Evolutionary conservation across 163 green algal species (phyloP).

Genomic region (Coccomyxa subellipsoidea): DNA sequence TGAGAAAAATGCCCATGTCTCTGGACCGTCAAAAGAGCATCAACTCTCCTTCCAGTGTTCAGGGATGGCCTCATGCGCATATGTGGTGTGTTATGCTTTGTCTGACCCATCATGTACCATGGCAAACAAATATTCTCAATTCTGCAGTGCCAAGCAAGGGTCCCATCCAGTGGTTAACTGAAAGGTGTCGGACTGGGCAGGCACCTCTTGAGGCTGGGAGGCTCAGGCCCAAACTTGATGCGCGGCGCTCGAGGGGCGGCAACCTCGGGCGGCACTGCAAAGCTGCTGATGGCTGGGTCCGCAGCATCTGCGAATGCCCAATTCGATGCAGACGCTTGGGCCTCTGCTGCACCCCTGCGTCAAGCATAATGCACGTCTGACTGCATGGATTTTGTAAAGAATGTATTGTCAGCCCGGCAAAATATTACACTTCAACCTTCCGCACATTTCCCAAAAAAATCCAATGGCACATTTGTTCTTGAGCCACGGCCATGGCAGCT

Average conservation of each 20-base stretch:
- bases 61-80: too few species aligned
- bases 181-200: not conserved
- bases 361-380: too few species aligned
- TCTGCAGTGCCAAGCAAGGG: not conserved
- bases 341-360: not conserved
- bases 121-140: too few species aligned
- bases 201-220: not conserved
- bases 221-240: constrained; percentile 9
- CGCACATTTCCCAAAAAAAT: not conserved
- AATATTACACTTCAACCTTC: not conserved
- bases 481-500: too few species aligned
- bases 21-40: too few species aligned
- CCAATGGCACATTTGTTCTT: not conserved
- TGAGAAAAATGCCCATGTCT: too few species aligned
- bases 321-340: not conserved
- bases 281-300: not conserved
- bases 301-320: not conserved
- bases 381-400: too few species aligned
- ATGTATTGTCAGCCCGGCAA: too few species aligned
- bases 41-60: not conserved
- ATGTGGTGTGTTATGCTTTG: too few species aligned
- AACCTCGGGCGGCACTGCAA: not conserved
- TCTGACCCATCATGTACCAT: too few species aligned
- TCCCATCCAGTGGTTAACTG: not conserved
- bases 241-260: not conserved